Evolutionary conservation across 2,329 filamentous ascomycete species (phyloP).

Genomic region (Alternaria postmessia): DNA sequence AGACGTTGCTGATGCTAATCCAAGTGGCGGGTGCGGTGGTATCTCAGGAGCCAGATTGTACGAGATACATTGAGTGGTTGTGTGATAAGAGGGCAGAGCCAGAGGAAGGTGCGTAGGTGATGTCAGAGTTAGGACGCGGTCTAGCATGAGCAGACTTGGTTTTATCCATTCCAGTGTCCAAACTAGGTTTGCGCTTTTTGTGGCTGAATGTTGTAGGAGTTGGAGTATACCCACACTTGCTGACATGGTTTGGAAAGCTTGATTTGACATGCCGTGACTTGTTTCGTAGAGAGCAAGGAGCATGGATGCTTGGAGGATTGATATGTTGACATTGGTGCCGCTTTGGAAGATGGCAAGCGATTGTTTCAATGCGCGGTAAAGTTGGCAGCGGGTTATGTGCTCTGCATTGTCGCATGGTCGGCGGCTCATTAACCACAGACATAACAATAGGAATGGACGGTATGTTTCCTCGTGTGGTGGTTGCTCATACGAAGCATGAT

Average conservation of each 20-base stretch:
- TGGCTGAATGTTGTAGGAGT: constrained; percentile 2
- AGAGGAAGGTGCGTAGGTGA: background rate
- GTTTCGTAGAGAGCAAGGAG: constrained; percentile 21
- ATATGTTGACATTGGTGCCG: constrained; percentile 3
- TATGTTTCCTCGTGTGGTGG: too few relatives aligned
- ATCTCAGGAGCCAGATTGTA: background rate
- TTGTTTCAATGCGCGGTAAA: constrained; percentile 23
- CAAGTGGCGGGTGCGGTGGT: constrained; percentile 8
- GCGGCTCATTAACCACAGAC: constrained; percentile 17
- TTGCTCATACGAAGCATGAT: too few relatives aligned
- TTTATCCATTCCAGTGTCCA: constrained; percentile 12
- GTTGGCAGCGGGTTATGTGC: constrained; percentile 3
- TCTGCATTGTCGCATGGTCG: constrained; percentile 9
- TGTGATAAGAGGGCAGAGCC: background rate
- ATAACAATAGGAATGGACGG: background rate
- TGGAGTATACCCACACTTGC: constrained; percentile 7
- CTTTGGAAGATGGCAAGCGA: background rate
- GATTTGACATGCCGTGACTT: constrained; percentile 16
- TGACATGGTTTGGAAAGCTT: constrained; percentile 17
- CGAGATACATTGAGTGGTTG: constrained; percentile 1
- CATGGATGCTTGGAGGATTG: constrained; percentile 15
- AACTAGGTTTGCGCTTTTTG: background rate
- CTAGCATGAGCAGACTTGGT: constrained; percentile 22
- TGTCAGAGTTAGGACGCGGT: constrained; percentile 5
- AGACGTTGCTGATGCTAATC: constrained; percentile 13